These are phyloP conservation scores for Exserohilum rostratum DNA, from an alignment of 2,329 filamentous ascomycete genomes.

Conservation along the genomic window DNA sequence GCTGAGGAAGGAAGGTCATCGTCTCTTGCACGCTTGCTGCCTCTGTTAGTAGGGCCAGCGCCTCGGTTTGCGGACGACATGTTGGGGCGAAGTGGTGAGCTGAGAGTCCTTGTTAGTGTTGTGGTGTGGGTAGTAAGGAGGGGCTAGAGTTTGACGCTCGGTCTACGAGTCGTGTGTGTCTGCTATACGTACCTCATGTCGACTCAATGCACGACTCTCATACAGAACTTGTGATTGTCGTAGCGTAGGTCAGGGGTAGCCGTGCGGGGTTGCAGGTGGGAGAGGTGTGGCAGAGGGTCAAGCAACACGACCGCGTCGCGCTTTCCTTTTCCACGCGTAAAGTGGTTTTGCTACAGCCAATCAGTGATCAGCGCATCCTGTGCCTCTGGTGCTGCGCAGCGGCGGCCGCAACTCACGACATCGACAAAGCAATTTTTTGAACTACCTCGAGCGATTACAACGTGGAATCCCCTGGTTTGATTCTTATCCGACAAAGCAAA, in stretches of 20 bases:
- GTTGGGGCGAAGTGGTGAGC: slow-evolving; percentile 81
- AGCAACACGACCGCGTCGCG: slow-evolving; percentile 24
- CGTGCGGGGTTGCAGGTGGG: slow-evolving; percentile 11
- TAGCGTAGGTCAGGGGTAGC: not conserved
- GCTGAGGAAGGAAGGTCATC: slow-evolving; percentile 63
- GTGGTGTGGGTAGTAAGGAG: slow-evolving; percentile 24
- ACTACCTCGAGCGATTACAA: not conserved
- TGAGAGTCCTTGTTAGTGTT: slow-evolving; percentile 48
- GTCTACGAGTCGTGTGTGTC: slow-evolving; percentile 2
- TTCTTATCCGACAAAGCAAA: not conserved
- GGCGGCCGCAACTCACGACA: not conserved
- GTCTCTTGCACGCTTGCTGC: slow-evolving; percentile 72
- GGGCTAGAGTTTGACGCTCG: slow-evolving; percentile 19
- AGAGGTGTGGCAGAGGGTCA: slow-evolving; percentile 10
- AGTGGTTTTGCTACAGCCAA: slow-evolving; percentile 25
- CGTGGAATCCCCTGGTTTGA: no score
- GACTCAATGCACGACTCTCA: slow-evolving; percentile 8
- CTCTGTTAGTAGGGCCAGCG: slow-evolving; percentile 56
- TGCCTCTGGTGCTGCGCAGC: slow-evolving; percentile 7
- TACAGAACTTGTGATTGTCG: not conserved
- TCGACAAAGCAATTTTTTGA: not conserved
- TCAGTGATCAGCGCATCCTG: slow-evolving; percentile 18
- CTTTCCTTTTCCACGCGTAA: slow-evolving; percentile 25
- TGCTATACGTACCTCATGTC: slow-evolving; percentile 30
- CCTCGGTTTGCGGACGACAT: slow-evolving; percentile 86